phyloP scores from a whole-genome alignment of 352 stramenopile genomes.

The Globisporangium irregulare region DNA sequence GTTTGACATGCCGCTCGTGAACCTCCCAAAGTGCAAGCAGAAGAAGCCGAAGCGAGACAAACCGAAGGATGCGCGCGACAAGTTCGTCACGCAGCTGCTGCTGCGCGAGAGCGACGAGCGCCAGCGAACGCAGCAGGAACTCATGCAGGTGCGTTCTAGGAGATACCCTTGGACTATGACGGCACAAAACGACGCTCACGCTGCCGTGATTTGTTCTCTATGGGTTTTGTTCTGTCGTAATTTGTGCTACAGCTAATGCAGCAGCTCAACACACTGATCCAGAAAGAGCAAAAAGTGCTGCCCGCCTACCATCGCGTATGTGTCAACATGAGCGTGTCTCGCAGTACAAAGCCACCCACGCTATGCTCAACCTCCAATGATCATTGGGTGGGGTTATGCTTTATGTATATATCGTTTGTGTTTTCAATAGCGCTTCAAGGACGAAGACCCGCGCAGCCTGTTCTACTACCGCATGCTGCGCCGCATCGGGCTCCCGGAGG shows the following conservation, averaged over 20 bases:
- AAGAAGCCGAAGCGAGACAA: constrained; percentile 30
- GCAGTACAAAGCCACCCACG: background rate
- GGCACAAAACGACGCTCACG: background rate
- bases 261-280: constrained; percentile 63
- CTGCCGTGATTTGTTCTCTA: background rate
- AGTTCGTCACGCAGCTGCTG: constrained; percentile 37
- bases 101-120: constrained; percentile 36
- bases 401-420: background rate
- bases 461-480: constrained; percentile 82
- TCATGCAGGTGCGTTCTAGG: constrained; percentile 33
- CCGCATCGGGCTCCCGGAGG: constrained; percentile 57
- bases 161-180: background rate
- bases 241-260: constrained; percentile 44
- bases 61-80: constrained; percentile 36
- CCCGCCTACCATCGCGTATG: constrained; percentile 47
- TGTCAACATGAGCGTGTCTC: background rate
- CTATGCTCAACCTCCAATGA: background rate
- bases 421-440: constrained; percentile 40
- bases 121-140: constrained; percentile 30
- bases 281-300: constrained; percentile 55
- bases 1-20: background rate
- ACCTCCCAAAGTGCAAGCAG: constrained; percentile 18
- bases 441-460: constrained; percentile 62
- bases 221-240: background rate
- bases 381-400: background rate